Evolutionary conservation across 306 rosid species (phyloP), one percentile per base, ranked within the genome.

Genomic region (Benincasa hispida): DNA sequence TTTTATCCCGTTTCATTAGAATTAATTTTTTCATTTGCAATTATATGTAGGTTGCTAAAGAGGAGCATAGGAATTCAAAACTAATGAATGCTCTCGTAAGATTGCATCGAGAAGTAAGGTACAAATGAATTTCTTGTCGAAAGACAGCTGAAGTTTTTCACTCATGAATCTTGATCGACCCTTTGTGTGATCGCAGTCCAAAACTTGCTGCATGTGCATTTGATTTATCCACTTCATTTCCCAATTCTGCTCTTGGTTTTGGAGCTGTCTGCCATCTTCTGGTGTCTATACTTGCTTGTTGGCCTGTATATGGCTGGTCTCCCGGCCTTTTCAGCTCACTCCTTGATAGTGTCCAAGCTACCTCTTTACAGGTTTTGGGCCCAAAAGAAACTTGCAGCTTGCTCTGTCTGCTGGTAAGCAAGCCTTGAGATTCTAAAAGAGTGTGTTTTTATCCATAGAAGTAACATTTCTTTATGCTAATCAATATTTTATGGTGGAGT

Each of bases 341-440:
- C 67, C 90, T 94, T 82, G 83, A 89, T 77, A 94, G 89, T 21
- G 88, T 83, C 78, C 93, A 87, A 78, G 84, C 96, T 65, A 82
- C 93, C 83, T 89, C 96, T 25, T 53, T 87, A 74, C 86, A 92
- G 86, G 84, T 95, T 76, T 85, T 92, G 79, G 99, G 99, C 82
- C 97, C 97, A 62, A 94, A 92, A 83, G 97, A 94, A 87, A 92
- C 99, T 9, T 92, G 96, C 93, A 94, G 99, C 85, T 86, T 94
- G 81, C 87, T 94, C 74, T 89, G 91, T 82, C 93, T 94, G 80
- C 75, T 94, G 97, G 99, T 94, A 86, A 81, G 93, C 28, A 84
- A 66, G 57, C 24, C 57, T 15, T 42, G 32, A 22, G 72, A 35
- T 45, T 68, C 54, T 1, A 41, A 41, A 41, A 39, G n/a, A 68